These are phyloP conservation scores for Candida loeiensis DNA, from an alignment of 805 yeast genomes.

Conservation along the genomic window DNA sequence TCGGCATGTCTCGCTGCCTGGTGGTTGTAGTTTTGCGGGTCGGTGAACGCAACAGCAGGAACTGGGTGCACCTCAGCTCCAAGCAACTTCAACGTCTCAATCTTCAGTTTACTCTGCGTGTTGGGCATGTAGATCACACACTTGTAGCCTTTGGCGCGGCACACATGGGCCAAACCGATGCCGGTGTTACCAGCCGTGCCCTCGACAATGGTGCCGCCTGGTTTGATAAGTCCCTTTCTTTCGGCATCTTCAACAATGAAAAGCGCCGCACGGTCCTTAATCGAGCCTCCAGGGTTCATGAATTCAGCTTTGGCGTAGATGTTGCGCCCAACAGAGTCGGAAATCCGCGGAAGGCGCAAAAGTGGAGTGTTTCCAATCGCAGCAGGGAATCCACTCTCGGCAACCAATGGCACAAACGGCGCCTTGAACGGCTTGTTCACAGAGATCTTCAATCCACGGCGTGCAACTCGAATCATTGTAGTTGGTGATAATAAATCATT, in stretches of 20 bases:
- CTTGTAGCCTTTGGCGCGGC: conserved; percentile 78
- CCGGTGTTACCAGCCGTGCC: conserved; percentile 98
- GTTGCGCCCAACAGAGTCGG: conserved; percentile 61
- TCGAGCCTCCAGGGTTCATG: conserved; percentile 92
- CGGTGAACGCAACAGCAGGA: conserved; percentile 78
- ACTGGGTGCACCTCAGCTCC: conserved; percentile 90
- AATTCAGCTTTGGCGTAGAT: conserved; percentile 89
- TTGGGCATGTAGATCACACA: conserved; percentile 89
- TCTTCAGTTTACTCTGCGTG: conserved; percentile 78
- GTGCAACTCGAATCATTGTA: conserved; percentile 6
- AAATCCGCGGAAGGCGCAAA: conserved; percentile 54
- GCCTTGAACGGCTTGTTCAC: conserved; percentile 16
- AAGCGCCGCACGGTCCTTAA: conserved; percentile 86
- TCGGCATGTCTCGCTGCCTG: conserved; percentile 86
- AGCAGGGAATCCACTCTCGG: conserved; percentile 66
- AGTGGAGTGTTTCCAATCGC: conserved; percentile 95
- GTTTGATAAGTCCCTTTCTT: conserved; percentile 51
- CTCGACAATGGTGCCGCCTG: conserved; percentile 87
- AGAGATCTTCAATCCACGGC: conserved; percentile 5
- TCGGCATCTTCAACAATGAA: conserved; percentile 79
- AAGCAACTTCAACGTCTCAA: conserved; percentile 65
- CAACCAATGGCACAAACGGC: conserved; percentile 62
- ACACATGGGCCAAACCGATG: conserved; percentile 78
- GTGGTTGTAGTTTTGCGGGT: conserved; percentile 84
- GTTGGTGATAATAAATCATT: background rate